These are phyloP conservation scores for Aspergillus ochraceoroseus DNA, from an alignment of 2,329 filamentous ascomycete species.

Conservation along the genomic window DNA sequence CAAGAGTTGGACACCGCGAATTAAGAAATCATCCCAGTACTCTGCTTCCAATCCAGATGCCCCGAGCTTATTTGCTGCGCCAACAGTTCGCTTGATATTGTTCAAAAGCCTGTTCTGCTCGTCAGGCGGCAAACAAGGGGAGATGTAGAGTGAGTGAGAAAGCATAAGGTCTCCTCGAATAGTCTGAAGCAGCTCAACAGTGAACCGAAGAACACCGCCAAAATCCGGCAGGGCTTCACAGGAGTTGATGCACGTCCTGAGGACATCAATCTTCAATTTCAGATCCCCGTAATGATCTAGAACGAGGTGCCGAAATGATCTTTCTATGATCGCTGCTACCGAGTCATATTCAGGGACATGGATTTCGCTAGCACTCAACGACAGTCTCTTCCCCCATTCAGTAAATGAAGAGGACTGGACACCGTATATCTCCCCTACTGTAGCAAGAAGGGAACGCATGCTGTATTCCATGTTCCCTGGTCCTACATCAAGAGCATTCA, in stretches of 20 bases:
- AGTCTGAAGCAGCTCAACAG: conserved; percentile 74
- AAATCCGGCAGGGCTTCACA: conserved; percentile 93
- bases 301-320: conserved; percentile 44
- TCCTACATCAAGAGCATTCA: conserved; percentile 42
- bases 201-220: conserved; percentile 80
- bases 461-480: conserved; percentile 42
- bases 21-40: conserved; percentile 95
- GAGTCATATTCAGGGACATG: conserved; percentile 32
- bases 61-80: conserved; percentile 70
- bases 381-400: conserved; percentile 31
- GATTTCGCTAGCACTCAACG: conserved; percentile 17
- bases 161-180: conserved; percentile 72
- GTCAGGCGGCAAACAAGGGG: conserved; percentile 67
- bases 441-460: conserved; percentile 37
- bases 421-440: conserved; percentile 40
- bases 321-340: conserved; percentile 39
- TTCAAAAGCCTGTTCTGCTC: conserved; percentile 80
- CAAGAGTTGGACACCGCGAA: conserved; percentile 70
- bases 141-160: conserved; percentile 61
- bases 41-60: conserved; percentile 66
- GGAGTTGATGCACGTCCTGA: conserved; percentile 86
- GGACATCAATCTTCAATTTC: conserved; percentile 75
- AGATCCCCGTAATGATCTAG: conserved; percentile 65
- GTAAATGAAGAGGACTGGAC: conserved; percentile 37
- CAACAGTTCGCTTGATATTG: conserved; percentile 79